Base-by-base conservation (phyloP, 768 basidiomycete genomes). In the Collybia sordida region DNA sequence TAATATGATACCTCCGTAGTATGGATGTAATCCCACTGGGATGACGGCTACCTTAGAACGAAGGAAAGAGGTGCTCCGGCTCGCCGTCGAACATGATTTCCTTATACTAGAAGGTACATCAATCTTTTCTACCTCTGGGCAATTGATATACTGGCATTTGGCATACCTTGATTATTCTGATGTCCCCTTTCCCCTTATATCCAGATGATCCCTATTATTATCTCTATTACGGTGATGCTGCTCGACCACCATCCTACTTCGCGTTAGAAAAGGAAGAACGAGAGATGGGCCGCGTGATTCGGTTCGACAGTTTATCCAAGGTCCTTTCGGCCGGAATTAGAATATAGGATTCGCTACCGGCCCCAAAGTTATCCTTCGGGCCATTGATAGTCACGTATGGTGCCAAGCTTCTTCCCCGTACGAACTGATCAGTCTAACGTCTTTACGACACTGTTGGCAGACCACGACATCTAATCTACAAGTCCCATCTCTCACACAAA, bases 241-340 rank as follows among this genome's bases (percentile, higher is more conserved):
- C 31, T 31, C 31, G 31, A 14, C 31, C 31, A 7, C 31, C 31
- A 1, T 89, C 85, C 0, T 95, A 93, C 69, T 91, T 94, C 60
- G 71, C 79, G 28, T 75, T 95, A 22, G 93, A 95, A 62, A 70
- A 70, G 14, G 73, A 80, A 47, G 78, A 78, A 55, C 73, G 76
- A 36, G 78, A 82, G 52, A 75, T 79, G 6, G 93, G 93, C 0
- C 79, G 85, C 11, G 91, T 94, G 25, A 52, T 94, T 12, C 80
- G 93, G 22, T 90, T 96, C 61, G 93, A 96, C 64, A 90, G 88
- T 56, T 74, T 95, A 46, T 90, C 87, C 44, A 96, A 96, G 70
- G 71, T 93, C 24, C 72, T 85, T 18, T 82, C 83, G 2, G 76
- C 84, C 9, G 87, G 89, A 1, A 80, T 90, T 64, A 31, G 31